A percentile compares a stretch with the other conserved stretches of the same genome.
Conservation (phyloP, 495 filamentous ascomycete genomes). For the Penicillium subrubescens region DNA sequence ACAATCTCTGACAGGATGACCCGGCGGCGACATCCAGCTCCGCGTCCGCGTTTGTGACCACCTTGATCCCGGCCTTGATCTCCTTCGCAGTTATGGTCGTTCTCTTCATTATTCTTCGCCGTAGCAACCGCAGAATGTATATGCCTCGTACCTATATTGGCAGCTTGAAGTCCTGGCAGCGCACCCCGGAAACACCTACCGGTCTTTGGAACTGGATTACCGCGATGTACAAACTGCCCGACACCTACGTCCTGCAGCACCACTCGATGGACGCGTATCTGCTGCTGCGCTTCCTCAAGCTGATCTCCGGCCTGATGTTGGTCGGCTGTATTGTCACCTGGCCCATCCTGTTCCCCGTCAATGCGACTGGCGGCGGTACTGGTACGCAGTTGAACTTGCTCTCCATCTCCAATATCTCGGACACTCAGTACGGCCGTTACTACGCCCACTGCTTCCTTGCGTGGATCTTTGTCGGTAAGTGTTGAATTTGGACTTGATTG, state of each 20-base stretch:
- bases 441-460: constrained; percentile 76
- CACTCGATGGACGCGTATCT: constrained; percentile 89
- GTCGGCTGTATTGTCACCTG: constrained; percentile 81
- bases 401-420: constrained; percentile 69
- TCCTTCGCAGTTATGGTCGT: constrained; percentile 61
- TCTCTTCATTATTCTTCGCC: constrained; percentile 77
- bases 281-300: constrained; percentile 81
- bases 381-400: constrained; percentile 76
- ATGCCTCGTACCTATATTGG: constrained; percentile 87
- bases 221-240: constrained; percentile 75
- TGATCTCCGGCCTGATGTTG: constrained; percentile 70
- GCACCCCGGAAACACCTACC: constrained; percentile 65
- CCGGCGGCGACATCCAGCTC: constrained; percentile 41
- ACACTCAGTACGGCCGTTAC: constrained; percentile 58
- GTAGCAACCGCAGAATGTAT: constrained; percentile 74
- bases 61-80: constrained; percentile 60
- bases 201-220: constrained; percentile 76
- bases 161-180: constrained; percentile 65
- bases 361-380: constrained; percentile 67
- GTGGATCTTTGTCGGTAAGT: constrained; percentile 74
- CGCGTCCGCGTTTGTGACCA: constrained; percentile 64
- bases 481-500: too few species aligned
- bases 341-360: constrained; percentile 84
- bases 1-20: constrained; percentile 19
- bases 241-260: constrained; percentile 83